Base-by-base conservation (phyloP, 2,329 filamentous ascomycete genomes). In the Tympanopsis confertula region DNA sequence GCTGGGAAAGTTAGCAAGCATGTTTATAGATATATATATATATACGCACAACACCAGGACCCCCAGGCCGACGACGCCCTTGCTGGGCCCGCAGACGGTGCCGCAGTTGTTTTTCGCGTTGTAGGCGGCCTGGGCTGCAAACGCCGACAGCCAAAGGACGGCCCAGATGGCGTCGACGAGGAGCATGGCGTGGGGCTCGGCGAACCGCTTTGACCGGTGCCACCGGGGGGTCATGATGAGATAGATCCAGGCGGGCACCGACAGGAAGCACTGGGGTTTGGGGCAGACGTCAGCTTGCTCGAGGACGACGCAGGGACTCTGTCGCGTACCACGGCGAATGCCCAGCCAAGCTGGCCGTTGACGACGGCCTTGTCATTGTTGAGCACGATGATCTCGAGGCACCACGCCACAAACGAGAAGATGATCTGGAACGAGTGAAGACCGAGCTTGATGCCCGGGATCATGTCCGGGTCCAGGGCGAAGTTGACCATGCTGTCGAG, bases 131-230 rank as follows among this genome's bases (percentile, higher is more conserved):
- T 82, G 74, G 14, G 73, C 69, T 20, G 78, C 70, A 51, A 82
- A 82, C 14, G 71, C 78, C 3, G 77, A 78, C 32, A 83, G 62
- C 77, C 78, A 82, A 43, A 82, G 57, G 45, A 82, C 54, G 49
- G 62, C 59, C 50, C 68, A 78, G 40, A 75, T 28, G n/a, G 55
- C 56, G 50, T 82, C 78, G 20, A 80, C 61, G 5, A 56, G 59
- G 18, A 74, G 58, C 65, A 82, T 75, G 42, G 65, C 76, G 45
- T 75, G 69, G 3, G 77, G 74, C 41, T 80, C 63, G 37, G 77
- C 78, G 38, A 77, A 63, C 44, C 65, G 72, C 39, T 72, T 67
- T 4, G 78, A 78, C 44, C 77, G 68, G 35, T 68, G 65, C 53
- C 74, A 82, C 38, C 77, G 67, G 30, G 77, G 77, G 3, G 75